Evolutionary conservation across 2,329 filamentous ascomycete genomes (phyloP).

Genomic region (Penicillium thymicola): DNA sequence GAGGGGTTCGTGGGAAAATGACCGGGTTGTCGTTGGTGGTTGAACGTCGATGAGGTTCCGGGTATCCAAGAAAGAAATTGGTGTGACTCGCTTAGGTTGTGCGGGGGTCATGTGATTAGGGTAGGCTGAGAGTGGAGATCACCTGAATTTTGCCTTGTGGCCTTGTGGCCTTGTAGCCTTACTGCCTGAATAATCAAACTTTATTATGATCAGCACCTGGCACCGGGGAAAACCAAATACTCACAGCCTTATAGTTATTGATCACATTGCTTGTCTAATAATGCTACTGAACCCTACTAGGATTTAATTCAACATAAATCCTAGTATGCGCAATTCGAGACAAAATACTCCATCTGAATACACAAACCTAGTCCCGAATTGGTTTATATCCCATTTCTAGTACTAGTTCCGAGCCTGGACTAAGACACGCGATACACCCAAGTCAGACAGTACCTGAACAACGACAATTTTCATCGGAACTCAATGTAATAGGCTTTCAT

Average conservation of each 20-base stretch:
- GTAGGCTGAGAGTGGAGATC: constrained; percentile 15
- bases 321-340: not conserved
- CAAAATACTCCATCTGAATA: not conserved
- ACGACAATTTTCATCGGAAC: constrained; percentile 1
- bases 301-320: not conserved
- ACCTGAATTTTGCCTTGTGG: constrained; percentile 26
- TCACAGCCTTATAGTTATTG: not conserved
- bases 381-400: not conserved
- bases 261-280: not conserved
- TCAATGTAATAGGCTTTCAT: not conserved
- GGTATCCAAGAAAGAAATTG: constrained; percentile 36
- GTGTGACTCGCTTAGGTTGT: constrained; percentile 44
- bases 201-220: not conserved
- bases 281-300: not conserved
- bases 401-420: not conserved
- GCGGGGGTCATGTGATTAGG: constrained; percentile 33
- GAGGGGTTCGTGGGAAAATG: constrained; percentile 39
- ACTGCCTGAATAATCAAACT: not conserved
- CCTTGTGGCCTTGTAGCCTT: constrained; percentile 12
- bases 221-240: not conserved
- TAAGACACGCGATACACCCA: not conserved
- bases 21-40: constrained; percentile 40
- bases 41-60: constrained; percentile 38
- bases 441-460: constrained; percentile 7
- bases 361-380: not conserved